Conservation (phyloP, 2,329 filamentous ascomycete genomes). For the Ceratocystiopsis sp. region DNA sequence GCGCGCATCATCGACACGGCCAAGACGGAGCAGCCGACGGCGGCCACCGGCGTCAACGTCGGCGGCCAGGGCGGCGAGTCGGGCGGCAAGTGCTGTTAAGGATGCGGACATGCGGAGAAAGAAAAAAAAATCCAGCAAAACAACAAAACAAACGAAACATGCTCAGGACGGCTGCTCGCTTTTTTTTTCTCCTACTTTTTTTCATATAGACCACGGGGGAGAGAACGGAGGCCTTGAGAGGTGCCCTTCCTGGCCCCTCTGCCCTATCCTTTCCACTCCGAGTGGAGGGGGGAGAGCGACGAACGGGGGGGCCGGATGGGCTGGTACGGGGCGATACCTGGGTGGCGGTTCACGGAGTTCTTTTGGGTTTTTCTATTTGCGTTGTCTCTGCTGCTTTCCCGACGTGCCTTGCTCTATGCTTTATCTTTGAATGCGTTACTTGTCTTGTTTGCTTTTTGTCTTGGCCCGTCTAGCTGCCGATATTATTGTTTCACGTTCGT, state of each 20-base stretch:
- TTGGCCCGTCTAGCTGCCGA: no score
- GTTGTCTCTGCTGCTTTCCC: neutral
- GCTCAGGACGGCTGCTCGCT: neutral
- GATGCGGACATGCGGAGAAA: neutral
- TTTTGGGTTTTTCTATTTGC: conserved; percentile 2
- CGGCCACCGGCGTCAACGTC: conserved; percentile 47
- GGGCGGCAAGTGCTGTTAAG: conserved; percentile 62
- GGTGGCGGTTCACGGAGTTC: conserved; percentile 5
- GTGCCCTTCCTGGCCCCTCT: no score
- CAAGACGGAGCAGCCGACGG: conserved; percentile 50
- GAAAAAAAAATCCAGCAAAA: no score
- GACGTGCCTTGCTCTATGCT: neutral
- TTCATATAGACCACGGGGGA: no score
- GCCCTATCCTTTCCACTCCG: no score
- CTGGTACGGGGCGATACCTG: conserved; percentile 6
- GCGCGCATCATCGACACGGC: conserved; percentile 89
- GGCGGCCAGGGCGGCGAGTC: conserved; percentile 38
- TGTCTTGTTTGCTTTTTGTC: neutral
- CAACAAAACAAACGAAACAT: no score
- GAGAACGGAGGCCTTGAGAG: no score
- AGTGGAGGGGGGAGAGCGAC: neutral
- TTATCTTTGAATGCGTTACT: neutral
- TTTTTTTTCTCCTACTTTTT: neutral
- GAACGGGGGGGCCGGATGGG: neutral
- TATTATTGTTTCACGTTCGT: no score